Base-by-base conservation (phyloP, 2,329 filamentous ascomycete species). In the Didymella pinodella region DNA sequence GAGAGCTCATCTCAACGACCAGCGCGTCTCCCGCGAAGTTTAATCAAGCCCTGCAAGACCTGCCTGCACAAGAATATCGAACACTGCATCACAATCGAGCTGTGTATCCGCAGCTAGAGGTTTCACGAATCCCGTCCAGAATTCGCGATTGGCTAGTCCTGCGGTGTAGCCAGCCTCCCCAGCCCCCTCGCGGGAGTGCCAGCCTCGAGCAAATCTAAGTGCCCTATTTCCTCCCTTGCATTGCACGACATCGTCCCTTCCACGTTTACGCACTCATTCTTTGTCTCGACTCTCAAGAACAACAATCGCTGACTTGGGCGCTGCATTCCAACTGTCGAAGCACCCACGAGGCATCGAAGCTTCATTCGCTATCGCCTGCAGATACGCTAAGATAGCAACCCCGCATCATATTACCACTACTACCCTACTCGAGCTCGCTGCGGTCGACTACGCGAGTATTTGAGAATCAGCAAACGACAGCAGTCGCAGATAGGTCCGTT, bases 161-260 rank as follows among this genome's bases (percentile, higher is more conserved):
- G 14, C n/a, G 20, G 28, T 32, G 60, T 55, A 57, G 36, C 59
- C 58, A 61, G 28, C 49, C 58, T 57, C 71, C 57, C 57, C 57
- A 60, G 51, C 57, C 57, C 40, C 57, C 57, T 40, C 47, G 25
- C 53, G 44, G 45, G 29, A 56, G 48, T 40, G 47, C 68, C 69
- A 72, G 66, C 70, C 70, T 53, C 62, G 25, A 64, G 22, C 63
- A 69, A 67, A 65, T 66, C 66, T 57, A 72, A 71, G 66, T 62
- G 62, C 65, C 62, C 69, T 68, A 71, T 72, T 74, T 75, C 70
- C 44, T 59, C 50, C 56, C 69, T 72, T 57, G 54, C 54, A 43
- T 55, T 62, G 54, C 67, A 60, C 54, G 50, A 61, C 56, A 51
- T 61, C 55, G 36, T 53, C 25, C 43, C 44, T 58, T 52, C 47